Conservation (phyloP, 768 basidiomycete species). For the Leccinum fibrillosum region DNA sequence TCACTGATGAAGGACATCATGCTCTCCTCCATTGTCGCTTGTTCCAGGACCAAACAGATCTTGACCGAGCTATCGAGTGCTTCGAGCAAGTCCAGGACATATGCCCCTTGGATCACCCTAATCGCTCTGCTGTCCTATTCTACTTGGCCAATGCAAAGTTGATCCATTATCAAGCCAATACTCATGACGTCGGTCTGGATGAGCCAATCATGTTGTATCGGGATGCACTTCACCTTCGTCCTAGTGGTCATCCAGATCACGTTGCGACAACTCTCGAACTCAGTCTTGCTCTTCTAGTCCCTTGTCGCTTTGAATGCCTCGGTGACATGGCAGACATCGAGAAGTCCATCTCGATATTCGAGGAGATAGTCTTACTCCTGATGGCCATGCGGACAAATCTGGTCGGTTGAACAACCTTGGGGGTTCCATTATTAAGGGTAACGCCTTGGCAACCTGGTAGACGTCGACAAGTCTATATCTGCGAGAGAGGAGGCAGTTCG, state of each 20-base stretch:
- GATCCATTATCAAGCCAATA: not conserved
- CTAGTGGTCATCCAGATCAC: not conserved
- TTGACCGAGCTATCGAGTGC: not conserved
- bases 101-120: not conserved
- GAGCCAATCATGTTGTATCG: not conserved
- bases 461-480: too few species aligned
- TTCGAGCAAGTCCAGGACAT: not conserved
- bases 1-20: not conserved
- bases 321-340: too few species aligned
- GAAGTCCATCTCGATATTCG: too few species aligned
- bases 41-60: not conserved
- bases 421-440: too few species aligned
- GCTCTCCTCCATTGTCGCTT: not conserved
- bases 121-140: not conserved
- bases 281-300: not conserved
- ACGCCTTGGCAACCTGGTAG: too few species aligned
- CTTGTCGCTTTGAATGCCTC: too few species aligned
- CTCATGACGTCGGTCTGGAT: not conserved
- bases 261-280: not conserved
- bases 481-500: too few species aligned
- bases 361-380: too few species aligned
- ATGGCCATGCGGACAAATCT: too few species aligned
- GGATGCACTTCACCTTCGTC: not conserved
- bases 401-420: too few species aligned
- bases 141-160: not conserved